phyloP scores from a whole-genome alignment of 306 rosid genomes.

The Medicago truncatula region MtrunA17r5.0-ANR NC_053049.1:42080001-42080500 shows the following conservation, averaged over 20 bases:
- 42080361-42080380: slow-evolving; percentile 35
- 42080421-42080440: slow-evolving; percentile 49
- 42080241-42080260: slow-evolving; percentile 51
- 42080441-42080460: slow-evolving; percentile 61
- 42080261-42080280: slow-evolving; percentile 39
- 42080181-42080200: slow-evolving; percentile 40
- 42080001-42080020: slow-evolving; percentile 27
- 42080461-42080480: slow-evolving; percentile 80
- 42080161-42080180: slow-evolving; percentile 38
- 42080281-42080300: slow-evolving; percentile 57
- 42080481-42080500: slow-evolving; percentile 59
- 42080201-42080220: slow-evolving; percentile 35
- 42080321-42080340: slow-evolving; percentile 42
- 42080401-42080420: slow-evolving; percentile 47
- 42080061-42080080: slow-evolving; percentile 1
- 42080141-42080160: slow-evolving; percentile 33
- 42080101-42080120: slow-evolving; percentile 37
- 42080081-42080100: slow-evolving; percentile 6
- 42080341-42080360: slow-evolving; percentile 39
- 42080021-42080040: slow-evolving; percentile 35
- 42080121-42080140: slow-evolving; percentile 26
- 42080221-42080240: slow-evolving; percentile 36
- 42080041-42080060: background rate
- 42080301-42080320: slow-evolving; percentile 45
- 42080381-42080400: slow-evolving; percentile 46